Evolutionary conservation across 164 flowering plant species (phyloP).

Genomic region (Vitis labrusca): DNA sequence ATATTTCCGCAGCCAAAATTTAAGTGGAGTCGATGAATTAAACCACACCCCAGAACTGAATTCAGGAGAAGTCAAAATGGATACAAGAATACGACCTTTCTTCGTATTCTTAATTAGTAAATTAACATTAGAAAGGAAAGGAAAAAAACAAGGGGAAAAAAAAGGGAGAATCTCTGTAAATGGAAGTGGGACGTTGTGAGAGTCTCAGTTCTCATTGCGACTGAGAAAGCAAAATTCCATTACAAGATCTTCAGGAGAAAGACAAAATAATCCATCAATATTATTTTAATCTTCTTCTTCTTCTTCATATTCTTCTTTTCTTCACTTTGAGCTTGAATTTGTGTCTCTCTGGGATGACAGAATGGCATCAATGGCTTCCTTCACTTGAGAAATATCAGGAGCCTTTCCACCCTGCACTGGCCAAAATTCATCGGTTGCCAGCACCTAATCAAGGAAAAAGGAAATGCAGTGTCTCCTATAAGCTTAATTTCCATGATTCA

Average conservation of each 20-base stretch:
- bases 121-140: not conserved
- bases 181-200: not conserved
- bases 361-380: slow-evolving; percentile 92
- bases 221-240: not conserved
- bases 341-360: slow-evolving; percentile 67
- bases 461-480: too few relatives aligned
- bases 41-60: not conserved
- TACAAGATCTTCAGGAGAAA: slow-evolving; percentile 6
- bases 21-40: too few relatives aligned
- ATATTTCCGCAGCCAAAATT: too few relatives aligned
- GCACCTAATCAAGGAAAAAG: slow-evolving; percentile 40
- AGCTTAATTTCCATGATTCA: too few relatives aligned
- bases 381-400: slow-evolving; percentile 88
- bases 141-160: not conserved
- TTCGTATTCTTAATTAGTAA: not conserved
- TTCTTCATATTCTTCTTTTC: not conserved
- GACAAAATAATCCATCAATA: not conserved
- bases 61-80: not conserved
- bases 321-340: slow-evolving; percentile 48
- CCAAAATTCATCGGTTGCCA: slow-evolving; percentile 99
- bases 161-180: not conserved
- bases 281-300: not conserved
- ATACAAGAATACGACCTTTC: not conserved
- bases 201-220: not conserved
- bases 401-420: slow-evolving; percentile 92